Evolutionary conservation across 495 filamentous ascomycete species (phyloP), one percentile per base, ranked within the genome.

Genomic region (Lophiostoma macrostomum): DNA sequence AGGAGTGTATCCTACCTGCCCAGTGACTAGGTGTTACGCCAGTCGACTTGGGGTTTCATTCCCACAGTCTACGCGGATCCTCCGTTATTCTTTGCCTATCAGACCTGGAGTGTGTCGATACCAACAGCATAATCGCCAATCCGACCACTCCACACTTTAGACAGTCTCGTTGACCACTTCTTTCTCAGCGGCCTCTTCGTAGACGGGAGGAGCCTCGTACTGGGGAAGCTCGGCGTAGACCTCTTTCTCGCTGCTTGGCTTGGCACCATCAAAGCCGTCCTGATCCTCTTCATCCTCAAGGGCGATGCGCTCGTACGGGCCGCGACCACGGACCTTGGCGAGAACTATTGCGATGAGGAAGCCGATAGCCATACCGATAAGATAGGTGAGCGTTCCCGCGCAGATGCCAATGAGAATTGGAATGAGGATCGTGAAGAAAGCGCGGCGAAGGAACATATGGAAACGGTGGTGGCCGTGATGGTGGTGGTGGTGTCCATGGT

Each of bases 341-440:
- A 55, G 50, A n/a, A 65, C 13, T 8, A 58, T 45, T 18, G 62
- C 63, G 20, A 67, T 60, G 32, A 25, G 22, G 29, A 39, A 55
- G 37, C 63, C 63, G 28, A 67, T 38, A 31, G 53, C 59, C 59
- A 65, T 65, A 37, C 62, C 65, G 42, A 65, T 38, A 24, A 64
- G 43, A 30, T 56, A 65, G 4, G 60, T 58, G 30, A 61, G 40
- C 25, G 61, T 63, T 22, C 65, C 65, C 14, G 60, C 65, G 14
- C 58, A 53, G 41, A 65, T 49, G 18, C 65, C 65, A 32, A 67
- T 53, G 11, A 67, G 56, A 35, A 67, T 53, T 7, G 62, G 62
- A 38, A 65, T 48, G 34, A 64, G 20, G 24, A 61, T 39, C 25
- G 47, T 58, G 53, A 61, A 56, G 47, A 62, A 39, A 3, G 50